Conservation (phyloP, 441 rosid species). For the Manihot esculenta region DNA sequence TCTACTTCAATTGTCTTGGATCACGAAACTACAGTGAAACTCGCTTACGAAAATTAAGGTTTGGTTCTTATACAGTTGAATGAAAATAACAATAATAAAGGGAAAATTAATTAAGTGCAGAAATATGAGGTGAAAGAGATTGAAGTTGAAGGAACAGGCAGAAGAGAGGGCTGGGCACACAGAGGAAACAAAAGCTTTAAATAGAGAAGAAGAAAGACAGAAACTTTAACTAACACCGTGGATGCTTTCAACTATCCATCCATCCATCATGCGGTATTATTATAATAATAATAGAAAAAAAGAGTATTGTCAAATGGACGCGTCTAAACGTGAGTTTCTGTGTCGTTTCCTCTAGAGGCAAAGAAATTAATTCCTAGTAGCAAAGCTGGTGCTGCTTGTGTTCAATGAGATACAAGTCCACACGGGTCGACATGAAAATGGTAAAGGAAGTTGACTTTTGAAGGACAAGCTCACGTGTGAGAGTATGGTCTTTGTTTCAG, state of each 20-base stretch:
- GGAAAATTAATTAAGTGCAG: too few relatives aligned
- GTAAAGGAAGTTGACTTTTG: constrained; percentile 7
- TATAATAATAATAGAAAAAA: background rate
- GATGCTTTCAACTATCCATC: constrained; percentile 1
- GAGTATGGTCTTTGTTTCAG: background rate
- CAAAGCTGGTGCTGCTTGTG: too few relatives aligned
- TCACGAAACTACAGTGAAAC: too few relatives aligned
- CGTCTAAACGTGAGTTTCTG: constrained; percentile 3
- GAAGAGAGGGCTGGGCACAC: background rate
- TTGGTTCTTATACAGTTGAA: too few relatives aligned
- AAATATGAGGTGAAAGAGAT: background rate
- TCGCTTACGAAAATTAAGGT: too few relatives aligned
- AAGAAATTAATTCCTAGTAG: background rate
- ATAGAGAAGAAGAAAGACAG: constrained; percentile 7
- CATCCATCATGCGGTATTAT: background rate
- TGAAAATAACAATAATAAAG: too few relatives aligned
- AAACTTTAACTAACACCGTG: constrained; percentile 22
- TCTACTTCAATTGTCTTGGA: too few relatives aligned
- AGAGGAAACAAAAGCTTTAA: background rate
- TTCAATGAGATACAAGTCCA: too few relatives aligned
- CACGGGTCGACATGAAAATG: background rate
- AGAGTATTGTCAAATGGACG: background rate
- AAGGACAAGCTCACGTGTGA: constrained; percentile 22
- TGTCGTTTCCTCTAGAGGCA: constrained; percentile 21
- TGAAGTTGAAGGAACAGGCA: background rate